These are phyloP conservation scores for Haplosporangium sp. DNA, from an alignment of 371 early-diverging fungal species.

Conservation along the genomic window DNA sequence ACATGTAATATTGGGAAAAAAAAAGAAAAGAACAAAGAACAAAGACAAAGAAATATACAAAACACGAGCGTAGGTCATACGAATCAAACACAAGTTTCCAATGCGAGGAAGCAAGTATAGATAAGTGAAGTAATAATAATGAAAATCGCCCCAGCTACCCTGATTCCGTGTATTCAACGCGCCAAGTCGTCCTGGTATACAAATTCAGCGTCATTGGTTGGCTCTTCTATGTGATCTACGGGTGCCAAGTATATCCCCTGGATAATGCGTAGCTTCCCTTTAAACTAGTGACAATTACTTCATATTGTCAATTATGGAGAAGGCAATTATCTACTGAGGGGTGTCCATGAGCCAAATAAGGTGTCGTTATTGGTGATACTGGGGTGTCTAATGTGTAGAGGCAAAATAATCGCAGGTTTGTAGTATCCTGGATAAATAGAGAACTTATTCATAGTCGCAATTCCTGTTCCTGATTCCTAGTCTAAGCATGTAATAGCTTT, in stretches of 20 bases:
- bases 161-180: neutral
- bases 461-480: neutral
- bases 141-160: neutral
- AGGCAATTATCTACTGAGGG: too few species aligned
- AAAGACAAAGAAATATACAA: conserved; percentile 24
- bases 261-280: too few species aligned
- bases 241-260: too few species aligned
- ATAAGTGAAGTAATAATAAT: neutral
- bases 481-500: neutral
- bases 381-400: too few species aligned
- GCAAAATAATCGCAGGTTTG: too few species aligned
- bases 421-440: neutral
- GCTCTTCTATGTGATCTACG: too few species aligned
- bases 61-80: conserved; percentile 49
- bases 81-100: conserved; percentile 50
- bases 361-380: too few species aligned
- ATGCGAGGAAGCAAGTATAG: conserved; percentile 48
- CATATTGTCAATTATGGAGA: too few species aligned
- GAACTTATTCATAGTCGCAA: neutral
- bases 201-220: too few species aligned
- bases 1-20: conserved; percentile 63
- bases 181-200: neutral
- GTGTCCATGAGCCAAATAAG: too few species aligned
- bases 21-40: conserved; percentile 16
- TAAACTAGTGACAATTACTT: too few species aligned